Percentiles rank a stretch among this genome's conserved stretches.
Evolutionary conservation across 768 basidiomycete genomes (phyloP).

Genomic region (Termitomyces sp.): DNA sequence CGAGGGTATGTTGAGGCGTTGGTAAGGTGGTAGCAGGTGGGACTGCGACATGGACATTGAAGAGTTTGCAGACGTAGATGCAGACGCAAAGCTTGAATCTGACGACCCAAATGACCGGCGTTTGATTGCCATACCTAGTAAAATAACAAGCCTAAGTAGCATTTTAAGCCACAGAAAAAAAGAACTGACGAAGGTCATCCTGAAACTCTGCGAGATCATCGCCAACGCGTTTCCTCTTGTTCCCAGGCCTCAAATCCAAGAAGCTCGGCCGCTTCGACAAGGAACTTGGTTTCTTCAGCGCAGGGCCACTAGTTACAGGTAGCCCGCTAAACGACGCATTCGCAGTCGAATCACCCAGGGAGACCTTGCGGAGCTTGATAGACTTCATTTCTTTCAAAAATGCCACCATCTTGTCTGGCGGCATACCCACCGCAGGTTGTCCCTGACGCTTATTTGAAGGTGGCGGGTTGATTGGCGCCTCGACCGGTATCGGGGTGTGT

Average conservation of each 20-base stretch:
- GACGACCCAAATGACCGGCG: conserved; percentile 28
- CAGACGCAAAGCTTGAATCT: conserved; percentile 20
- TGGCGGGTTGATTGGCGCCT: conserved; percentile 59
- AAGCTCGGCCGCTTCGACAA: not conserved
- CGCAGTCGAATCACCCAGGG: conserved; percentile 10
- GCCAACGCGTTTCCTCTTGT: conserved; percentile 30
- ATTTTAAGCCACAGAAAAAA: not conserved
- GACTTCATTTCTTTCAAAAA: conserved; percentile 80
- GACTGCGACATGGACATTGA: conserved; percentile 11
- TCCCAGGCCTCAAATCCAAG: conserved; percentile 13
- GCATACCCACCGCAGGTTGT: conserved; percentile 65
- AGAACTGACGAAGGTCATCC: conserved; percentile 27
- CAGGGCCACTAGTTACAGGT: not conserved
- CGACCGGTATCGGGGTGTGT: conserved; percentile 47
- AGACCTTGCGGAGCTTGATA: conserved; percentile 57
- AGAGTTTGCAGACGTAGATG: conserved; percentile 9
- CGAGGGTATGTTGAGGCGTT: too few relatives aligned
- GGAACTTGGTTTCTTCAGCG: not conserved
- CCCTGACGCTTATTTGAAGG: conserved; percentile 39
- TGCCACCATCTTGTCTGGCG: conserved; percentile 78
- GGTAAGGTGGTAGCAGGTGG: conserved; percentile 12
- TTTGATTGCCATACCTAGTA: conserved; percentile 24
- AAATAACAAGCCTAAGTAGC: conserved; percentile 1
- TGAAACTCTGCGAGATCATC: conserved; percentile 20
- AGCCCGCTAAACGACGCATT: conserved; percentile 3